Evolutionary conservation across 495 filamentous ascomycete species (phyloP).

Genomic region (Podospora appendiculata): DNA sequence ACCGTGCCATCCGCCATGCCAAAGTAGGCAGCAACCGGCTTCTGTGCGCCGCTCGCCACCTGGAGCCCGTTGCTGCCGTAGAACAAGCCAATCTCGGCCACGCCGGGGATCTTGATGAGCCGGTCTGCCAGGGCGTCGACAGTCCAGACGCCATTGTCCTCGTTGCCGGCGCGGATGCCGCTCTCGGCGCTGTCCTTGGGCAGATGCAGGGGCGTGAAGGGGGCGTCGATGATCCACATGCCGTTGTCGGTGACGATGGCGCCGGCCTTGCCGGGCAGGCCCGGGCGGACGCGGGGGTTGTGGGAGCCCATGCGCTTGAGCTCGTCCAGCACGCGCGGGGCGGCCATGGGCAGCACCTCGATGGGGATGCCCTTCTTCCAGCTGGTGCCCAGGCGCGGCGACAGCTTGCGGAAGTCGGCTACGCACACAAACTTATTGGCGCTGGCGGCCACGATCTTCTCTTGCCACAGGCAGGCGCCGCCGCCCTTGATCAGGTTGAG

Average conservation of each 20-base stretch:
- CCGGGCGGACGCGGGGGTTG: constrained; percentile 60
- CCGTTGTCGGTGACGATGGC: constrained; percentile 88
- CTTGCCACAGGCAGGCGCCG: constrained; percentile 93
- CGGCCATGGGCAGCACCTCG: constrained; percentile 82
- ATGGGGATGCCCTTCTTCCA: constrained; percentile 81
- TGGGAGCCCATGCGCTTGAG: constrained; percentile 63
- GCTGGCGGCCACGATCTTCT: constrained; percentile 85
- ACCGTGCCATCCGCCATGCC: constrained; percentile 63
- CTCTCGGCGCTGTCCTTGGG: constrained; percentile 43
- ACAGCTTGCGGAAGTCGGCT: constrained; percentile 85
- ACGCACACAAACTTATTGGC: constrained; percentile 90
- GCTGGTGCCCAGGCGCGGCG: constrained; percentile 62
- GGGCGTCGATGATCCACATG: constrained; percentile 89
- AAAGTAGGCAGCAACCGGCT: constrained; percentile 90
- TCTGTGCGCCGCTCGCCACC: constrained; percentile 66
- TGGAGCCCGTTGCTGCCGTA: constrained; percentile 65
- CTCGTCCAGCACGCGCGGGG: constrained; percentile 57
- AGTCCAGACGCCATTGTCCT: constrained; percentile 60
- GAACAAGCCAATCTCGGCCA: constrained; percentile 90
- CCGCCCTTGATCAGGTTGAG: constrained; percentile 97
- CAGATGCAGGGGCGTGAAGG: constrained; percentile 65
- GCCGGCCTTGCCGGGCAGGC: constrained; percentile 61
- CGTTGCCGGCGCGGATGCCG: constrained; percentile 31
- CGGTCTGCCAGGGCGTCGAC: constrained; percentile 61
- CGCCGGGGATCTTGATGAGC: constrained; percentile 78